Conservation (phyloP, 768 basidiomycete genomes). For the Boletus vinaceobasis region DNA sequence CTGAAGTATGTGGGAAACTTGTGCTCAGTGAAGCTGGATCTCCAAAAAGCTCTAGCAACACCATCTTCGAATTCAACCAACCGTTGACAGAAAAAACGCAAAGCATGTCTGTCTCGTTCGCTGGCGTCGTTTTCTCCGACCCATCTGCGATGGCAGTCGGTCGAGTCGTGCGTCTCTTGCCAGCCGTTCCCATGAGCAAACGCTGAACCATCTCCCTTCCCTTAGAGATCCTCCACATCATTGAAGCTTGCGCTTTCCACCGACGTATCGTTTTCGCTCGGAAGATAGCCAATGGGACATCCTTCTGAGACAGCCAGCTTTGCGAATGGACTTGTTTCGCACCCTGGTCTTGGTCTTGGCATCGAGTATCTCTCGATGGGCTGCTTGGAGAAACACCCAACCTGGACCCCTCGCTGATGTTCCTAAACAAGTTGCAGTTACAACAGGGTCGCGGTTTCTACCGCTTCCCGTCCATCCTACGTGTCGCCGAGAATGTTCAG, state of each 20-base stretch:
- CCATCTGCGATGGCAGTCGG: not conserved
- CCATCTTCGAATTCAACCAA: too few relatives aligned
- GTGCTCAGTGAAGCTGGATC: too few relatives aligned
- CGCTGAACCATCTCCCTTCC: slow-evolving; percentile 3
- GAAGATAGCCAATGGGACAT: not conserved
- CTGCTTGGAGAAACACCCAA: not conserved
- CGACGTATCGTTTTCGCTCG: slow-evolving; percentile 1
- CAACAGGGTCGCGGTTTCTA: not conserved
- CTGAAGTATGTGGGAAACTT: too few relatives aligned
- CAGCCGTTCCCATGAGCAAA: not conserved
- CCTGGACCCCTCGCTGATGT: not conserved
- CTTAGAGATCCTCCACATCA: slow-evolving; percentile 4
- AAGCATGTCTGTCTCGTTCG: slow-evolving; percentile 13
- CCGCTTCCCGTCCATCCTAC: slow-evolving; percentile 2
- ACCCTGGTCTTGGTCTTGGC: slow-evolving; percentile 1
- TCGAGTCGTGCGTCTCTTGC: slow-evolving; percentile 4
- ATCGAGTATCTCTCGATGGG: slow-evolving; percentile 8
- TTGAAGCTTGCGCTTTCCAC: not conserved
- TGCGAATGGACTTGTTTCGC: not conserved
- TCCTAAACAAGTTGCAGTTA: not conserved
- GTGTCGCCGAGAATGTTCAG: not conserved
- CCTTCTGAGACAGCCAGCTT: slow-evolving; percentile 13
- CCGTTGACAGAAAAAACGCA: too few relatives aligned
- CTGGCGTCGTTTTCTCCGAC: not conserved
- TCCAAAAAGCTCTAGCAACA: too few relatives aligned